phyloP scores from a whole-genome alignment of 108 stramenopile species.

The Pseudonitzschia multistriata region DNA sequence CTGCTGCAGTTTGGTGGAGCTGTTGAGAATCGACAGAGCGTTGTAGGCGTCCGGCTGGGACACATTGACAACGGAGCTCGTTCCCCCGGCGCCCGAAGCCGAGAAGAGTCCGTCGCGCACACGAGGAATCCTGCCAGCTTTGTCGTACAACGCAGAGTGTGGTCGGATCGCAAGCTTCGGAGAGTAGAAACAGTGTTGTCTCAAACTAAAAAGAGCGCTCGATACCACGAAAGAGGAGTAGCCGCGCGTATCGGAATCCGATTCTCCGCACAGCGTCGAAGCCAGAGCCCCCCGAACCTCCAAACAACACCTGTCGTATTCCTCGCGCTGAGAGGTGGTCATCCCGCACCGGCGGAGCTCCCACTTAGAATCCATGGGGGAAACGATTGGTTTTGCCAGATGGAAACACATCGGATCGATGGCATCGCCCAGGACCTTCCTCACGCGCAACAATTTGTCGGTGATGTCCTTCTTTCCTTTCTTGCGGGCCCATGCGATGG shows the following conservation, averaged over 20 bases:
- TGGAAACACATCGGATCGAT: constrained; percentile 17
- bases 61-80: background rate
- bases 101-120: background rate
- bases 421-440: constrained; percentile 16
- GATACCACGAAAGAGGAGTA: constrained; percentile 18
- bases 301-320: constrained; percentile 52
- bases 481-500: constrained; percentile 35
- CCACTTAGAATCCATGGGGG: constrained; percentile 22
- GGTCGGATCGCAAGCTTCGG: constrained; percentile 6
- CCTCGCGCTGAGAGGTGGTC: constrained; percentile 33
- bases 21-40: constrained; percentile 41
- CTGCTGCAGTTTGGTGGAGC: constrained; percentile 66
- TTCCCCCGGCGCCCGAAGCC: background rate
- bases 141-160: background rate
- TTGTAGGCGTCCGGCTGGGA: constrained; percentile 55
- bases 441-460: constrained; percentile 21
- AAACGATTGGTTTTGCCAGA: background rate
- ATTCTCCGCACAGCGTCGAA: background rate
- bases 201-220: constrained; percentile 24
- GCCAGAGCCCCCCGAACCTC: constrained; percentile 44
- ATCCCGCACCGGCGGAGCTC: constrained; percentile 47
- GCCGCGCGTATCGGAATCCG: background rate
- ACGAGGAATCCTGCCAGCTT: background rate
- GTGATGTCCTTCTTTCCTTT: constrained; percentile 18
- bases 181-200: constrained; percentile 32